Conservation (phyloP, 805 yeast species). For the Yarrowia bubula region DNA sequence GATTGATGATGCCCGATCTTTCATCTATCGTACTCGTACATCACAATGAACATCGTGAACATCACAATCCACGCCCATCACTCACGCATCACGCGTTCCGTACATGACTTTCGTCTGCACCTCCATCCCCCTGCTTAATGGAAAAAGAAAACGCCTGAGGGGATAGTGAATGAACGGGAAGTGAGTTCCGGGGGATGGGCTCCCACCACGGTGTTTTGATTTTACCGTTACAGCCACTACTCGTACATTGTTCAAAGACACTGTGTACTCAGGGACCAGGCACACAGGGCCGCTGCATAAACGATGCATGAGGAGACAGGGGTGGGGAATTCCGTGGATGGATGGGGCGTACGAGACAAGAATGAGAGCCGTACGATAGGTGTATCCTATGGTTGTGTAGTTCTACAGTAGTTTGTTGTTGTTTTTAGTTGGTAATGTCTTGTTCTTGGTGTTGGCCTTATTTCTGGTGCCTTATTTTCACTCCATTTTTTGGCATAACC, state of each 20-base stretch:
- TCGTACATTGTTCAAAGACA: not conserved
- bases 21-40: no score
- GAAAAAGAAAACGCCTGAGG: not conserved
- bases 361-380: no score
- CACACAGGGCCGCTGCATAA: not conserved
- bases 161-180: no score
- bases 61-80: no score
- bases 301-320: not conserved
- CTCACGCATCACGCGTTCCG: not conserved
- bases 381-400: no score
- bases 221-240: not conserved
- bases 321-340: no score
- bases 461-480: not conserved
- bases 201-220: not conserved
- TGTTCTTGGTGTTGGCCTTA: no score
- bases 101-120: not conserved
- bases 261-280: constrained; percentile 3
- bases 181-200: no score
- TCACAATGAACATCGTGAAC: not conserved
- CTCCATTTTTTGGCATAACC: not conserved
- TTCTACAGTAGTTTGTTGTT: no score
- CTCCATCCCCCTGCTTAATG: not conserved
- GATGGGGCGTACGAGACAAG: no score
- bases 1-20: no score
- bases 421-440: no score